Evolutionary conservation across 805 yeast species (phyloP), one percentile per base, ranked within the genome.

Genomic region (Barnettozyma wickerhamii): DNA sequence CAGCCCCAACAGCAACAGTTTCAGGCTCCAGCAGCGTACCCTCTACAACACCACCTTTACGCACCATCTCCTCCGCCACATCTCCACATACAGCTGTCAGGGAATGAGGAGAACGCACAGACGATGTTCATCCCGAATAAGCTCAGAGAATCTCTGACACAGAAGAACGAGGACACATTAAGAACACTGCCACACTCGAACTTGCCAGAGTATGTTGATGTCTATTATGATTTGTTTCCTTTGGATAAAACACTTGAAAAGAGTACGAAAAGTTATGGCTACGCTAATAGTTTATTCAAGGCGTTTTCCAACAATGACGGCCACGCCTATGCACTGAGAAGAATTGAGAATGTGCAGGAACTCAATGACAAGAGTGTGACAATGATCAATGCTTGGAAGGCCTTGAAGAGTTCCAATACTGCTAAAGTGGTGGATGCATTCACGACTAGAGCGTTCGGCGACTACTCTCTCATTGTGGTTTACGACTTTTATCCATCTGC

Each of bases 41-140:
- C 84, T 0, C 64, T 86, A 33, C 88, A 88, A 54, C 85, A 86
- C 58, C 96, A 90, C 62, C 64, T 88, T 30, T 90, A 91, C 63
- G 93, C 96, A 0, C 97, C 97, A 2, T 74, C 78, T 23, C 91
- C 96, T 9, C 87, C 90, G 3, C 90, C 89, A 7, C 80, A 82
- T 55, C 60, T 81, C 35, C 69, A 72, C 30, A 61, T 75, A 9
- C 79, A 81, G 12, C 65, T 84, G 46, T 72, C 74, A 36, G 77
- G 86, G 1, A 79, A 89, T 57, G 90, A 89, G 62, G 74, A 88
- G 32, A 78, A 77, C 24, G 75, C 81, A 3, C 75, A 76, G 40
- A 74, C 73, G 42, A 69, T 93, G 54, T 90, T 90, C 57, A 74
- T 91, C 10, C 78, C 89, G 9, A 76, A 76, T 50, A 73, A 82